Evolutionary conservation across 768 basidiomycete genomes (phyloP), one percentile per base, ranked within the genome.

Genomic region (Tulasnella sp.): DNA sequence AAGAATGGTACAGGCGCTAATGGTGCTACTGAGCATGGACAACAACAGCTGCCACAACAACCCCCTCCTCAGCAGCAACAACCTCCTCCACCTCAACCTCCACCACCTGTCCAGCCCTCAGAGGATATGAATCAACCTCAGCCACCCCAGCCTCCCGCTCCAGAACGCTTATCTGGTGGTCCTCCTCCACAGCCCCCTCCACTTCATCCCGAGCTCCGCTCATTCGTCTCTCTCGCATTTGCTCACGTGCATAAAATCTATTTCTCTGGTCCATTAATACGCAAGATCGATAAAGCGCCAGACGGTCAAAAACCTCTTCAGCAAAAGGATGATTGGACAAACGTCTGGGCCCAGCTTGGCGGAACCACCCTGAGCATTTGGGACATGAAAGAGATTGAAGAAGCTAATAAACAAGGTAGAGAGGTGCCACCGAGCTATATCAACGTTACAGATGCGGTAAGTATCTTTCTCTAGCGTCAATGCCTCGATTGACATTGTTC

Each of bases 301-400:
- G 82, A 86, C 62, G 84, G 87, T 19, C 73, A 79, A 58, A 72
- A 70, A 53, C 76, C 81, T 3, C 60, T 66, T 54, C 82, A 81
- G 60, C 82, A 86, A 59, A 40, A 40, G n/a, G 83, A 84, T 3
- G 77, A 78, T 1, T 89, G 88, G 84, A 71, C 72, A 9, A 78
- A 89, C 15, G 81, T 91, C 13, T 92, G 86, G 85, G 89, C 81
- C 1, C 89, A 92, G 66, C 70, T 92, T 29, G 81, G 84, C 44
- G 90, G 89, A 3, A 89, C 86, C 4, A 90, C 84, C 19, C 72
- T 92, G 58, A 88, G 85, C 58, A 72, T 90, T 37, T 92, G 89
- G 89, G 86, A 89, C 62, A 90, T 91, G 83, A 78, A 75, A 59
- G 77, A 82, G 58, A 79, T 92, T 50, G 80, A 89, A 56, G 83